Base-by-base conservation (phyloP, 192 early-diverging fungal genomes). In the Phycomyces blakesleeanus region DNA sequence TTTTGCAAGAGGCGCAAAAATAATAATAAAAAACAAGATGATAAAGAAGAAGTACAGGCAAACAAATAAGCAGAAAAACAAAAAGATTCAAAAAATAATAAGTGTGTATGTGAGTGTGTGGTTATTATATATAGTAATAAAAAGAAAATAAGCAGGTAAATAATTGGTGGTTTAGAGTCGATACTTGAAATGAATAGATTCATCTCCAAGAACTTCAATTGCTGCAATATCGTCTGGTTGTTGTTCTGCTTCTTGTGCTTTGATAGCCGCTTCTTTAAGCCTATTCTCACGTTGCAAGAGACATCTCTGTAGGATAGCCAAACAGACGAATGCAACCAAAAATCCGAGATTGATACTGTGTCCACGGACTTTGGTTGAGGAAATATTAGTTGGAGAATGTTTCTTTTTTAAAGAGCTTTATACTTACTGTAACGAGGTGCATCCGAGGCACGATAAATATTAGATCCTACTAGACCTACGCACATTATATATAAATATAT, bases 361-460 rank as follows among this genome's bases (percentile, higher is more conserved):
- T 29, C 69, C 69, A 37, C 51, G 50, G 6, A 64, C 69, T 71
- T n/a, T n/a, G n/a, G n/a, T n/a, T n/a, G n/a, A 56, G 24, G 20
- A 5, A 29, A 39, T 24, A 40, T 20, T 29, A 14, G 18, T 38
- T 15, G 29, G 40, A 24, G 18, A 15, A 12, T 4, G 21, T 10
- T 49, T 37, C 51, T 29, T 29, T 40, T 38, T 10, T 52, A 1
- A 40, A 14, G 5, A n/a, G 10, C 50, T 9, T 49, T 41, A 58
- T 14, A 49, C 47, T 50, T 71, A 66, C 69, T 20, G 22, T 71
- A 71, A 42, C 63, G 57, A 11, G 69, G 69, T 21, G 69, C 57
- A 59, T 71, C 69, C 26, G 57, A 59, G 2, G 42, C 42, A 26
- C 63, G 57, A 51, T 71, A 71, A 26, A 71, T 65, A 52, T 71